These are phyloP conservation scores for Harringtonia aguacate DNA, from an alignment of 2,329 filamentous ascomycete genomes.

Conservation along the genomic window DNA sequence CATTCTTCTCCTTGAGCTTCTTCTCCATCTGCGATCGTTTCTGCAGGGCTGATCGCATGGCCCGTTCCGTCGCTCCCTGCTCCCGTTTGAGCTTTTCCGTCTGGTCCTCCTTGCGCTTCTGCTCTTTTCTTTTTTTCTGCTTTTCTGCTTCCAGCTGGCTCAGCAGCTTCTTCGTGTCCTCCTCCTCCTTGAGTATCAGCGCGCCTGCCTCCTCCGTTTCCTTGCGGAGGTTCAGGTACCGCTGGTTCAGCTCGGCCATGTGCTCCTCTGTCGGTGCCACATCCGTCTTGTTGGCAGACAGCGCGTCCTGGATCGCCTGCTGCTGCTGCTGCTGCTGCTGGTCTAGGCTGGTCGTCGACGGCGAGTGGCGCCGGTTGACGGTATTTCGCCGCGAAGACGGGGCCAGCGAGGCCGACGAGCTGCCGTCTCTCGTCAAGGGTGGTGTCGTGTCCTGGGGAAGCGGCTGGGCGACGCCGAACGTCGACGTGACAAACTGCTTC, in stretches of 20 bases:
- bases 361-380: conserved; percentile 65
- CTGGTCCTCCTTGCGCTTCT: conserved; percentile 85
- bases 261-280: conserved; percentile 51
- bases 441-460: conserved; percentile 18
- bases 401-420: conserved; percentile 18
- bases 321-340: conserved; percentile 21
- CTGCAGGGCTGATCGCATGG: conserved; percentile 71
- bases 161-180: conserved; percentile 55
- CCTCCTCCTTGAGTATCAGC: conserved; percentile 60
- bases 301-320: no score
- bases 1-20: conserved; percentile 54
- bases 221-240: conserved; percentile 66
- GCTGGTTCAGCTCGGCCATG: conserved; percentile 68
- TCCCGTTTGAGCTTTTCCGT: conserved; percentile 76
- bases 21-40: conserved; percentile 71
- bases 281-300: no score
- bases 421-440: conserved; percentile 55
- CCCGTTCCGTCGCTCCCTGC: conserved; percentile 66
- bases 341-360: conserved; percentile 51
- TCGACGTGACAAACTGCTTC: conserved; percentile 9
- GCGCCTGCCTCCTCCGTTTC: conserved; percentile 73
- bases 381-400: conserved; percentile 47
- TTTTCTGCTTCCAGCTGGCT: conserved; percentile 65
- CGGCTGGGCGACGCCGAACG: conserved; percentile 8
- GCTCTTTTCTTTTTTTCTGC: conserved; percentile 62